Percentiles rank a stretch among this genome's conserved stretches.
Evolutionary conservation across 805 yeast species (phyloP).

Genomic region (Debaryomyces prosopidis): DNA sequence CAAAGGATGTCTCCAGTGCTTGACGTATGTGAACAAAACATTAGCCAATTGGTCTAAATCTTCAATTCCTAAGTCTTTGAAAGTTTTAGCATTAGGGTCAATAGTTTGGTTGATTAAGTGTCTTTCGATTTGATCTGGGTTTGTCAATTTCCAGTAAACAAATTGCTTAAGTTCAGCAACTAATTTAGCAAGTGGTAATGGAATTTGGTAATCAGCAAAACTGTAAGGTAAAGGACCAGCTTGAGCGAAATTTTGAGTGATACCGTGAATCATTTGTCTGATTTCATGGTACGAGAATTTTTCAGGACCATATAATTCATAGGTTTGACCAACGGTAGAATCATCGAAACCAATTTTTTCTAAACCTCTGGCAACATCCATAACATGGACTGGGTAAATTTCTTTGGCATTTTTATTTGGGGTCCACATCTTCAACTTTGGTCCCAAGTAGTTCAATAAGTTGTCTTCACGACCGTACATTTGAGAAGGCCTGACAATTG

Average conservation of each 20-base stretch:
- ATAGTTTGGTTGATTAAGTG: conserved; percentile 65
- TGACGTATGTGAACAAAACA: conserved; percentile 45
- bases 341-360: conserved; percentile 82
- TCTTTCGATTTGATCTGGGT: conserved; percentile 76
- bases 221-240: conserved; percentile 46
- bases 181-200: conserved; percentile 46
- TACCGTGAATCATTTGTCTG: conserved; percentile 68
- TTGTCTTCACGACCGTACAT: conserved; percentile 75
- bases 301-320: conserved; percentile 75
- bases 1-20: conserved; percentile 53
- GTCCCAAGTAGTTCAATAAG: conserved; percentile 62
- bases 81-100: conserved; percentile 61
- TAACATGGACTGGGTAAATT: conserved; percentile 70
- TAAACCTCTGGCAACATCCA: conserved; percentile 76
- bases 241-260: conserved; percentile 50
- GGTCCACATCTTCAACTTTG: conserved; percentile 59
- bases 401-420: conserved; percentile 64
- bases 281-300: conserved; percentile 60
- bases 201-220: conserved; percentile 43
- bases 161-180: conserved; percentile 45
- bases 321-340: conserved; percentile 72
- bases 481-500: conserved; percentile 84
- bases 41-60: conserved; percentile 41
- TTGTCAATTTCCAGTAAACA: conserved; percentile 49
- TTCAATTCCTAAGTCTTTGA: conserved; percentile 69